These are phyloP conservation scores for Wickerhamomyces mucosus DNA, from an alignment of 805 yeast genomes.

Conservation along the genomic window DNA sequence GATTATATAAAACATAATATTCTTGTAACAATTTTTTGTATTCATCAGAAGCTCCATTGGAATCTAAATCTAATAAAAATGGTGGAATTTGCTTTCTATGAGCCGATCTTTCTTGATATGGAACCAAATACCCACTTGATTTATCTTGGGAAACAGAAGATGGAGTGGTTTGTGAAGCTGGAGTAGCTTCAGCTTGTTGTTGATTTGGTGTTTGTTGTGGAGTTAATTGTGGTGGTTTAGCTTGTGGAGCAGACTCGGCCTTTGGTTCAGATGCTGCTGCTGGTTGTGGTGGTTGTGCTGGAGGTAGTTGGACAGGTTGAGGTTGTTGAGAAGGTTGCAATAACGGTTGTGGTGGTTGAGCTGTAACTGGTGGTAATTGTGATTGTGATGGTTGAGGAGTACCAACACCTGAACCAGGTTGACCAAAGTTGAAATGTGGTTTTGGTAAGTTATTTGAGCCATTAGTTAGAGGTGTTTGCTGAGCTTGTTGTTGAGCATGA, in stretches of 20 bases:
- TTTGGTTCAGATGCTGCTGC: slow-evolving; percentile 18
- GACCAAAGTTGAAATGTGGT: slow-evolving; percentile 11
- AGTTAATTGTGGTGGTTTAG: slow-evolving; percentile 17
- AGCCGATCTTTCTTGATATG: slow-evolving; percentile 27
- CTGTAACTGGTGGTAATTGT: slow-evolving; percentile 25
- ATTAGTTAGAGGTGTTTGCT: slow-evolving; percentile 14
- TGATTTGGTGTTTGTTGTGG: slow-evolving; percentile 15
- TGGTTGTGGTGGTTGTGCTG: slow-evolving; percentile 21
- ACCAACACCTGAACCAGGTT: slow-evolving; percentile 9
- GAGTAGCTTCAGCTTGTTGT: slow-evolving; percentile 16
- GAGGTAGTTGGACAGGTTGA: slow-evolving; percentile 20
- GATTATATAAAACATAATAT: slow-evolving; percentile 85
- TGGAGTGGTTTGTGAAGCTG: slow-evolving; percentile 11
- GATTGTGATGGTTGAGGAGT: slow-evolving; percentile 26
- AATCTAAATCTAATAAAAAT: slow-evolving; percentile 72
- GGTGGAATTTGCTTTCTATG: slow-evolving; percentile 75
- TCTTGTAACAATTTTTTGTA: slow-evolving; percentile 77
- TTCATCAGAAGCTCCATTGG: slow-evolving; percentile 63
- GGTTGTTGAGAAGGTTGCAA: slow-evolving; percentile 16
- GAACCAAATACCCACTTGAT: slow-evolving; percentile 25
- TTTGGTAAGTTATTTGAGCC: slow-evolving; percentile 19
- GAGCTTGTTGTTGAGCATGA: slow-evolving; percentile 20
- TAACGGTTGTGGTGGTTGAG: slow-evolving; percentile 21
- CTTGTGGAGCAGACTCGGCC: slow-evolving; percentile 8
- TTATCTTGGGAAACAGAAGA: slow-evolving; percentile 3